A percentile compares a stretch with the other conserved stretches of the same genome.
Conservation (phyloP, 2,329 filamentous ascomycete genomes). For the Biscogniauxia sp. region DNA sequence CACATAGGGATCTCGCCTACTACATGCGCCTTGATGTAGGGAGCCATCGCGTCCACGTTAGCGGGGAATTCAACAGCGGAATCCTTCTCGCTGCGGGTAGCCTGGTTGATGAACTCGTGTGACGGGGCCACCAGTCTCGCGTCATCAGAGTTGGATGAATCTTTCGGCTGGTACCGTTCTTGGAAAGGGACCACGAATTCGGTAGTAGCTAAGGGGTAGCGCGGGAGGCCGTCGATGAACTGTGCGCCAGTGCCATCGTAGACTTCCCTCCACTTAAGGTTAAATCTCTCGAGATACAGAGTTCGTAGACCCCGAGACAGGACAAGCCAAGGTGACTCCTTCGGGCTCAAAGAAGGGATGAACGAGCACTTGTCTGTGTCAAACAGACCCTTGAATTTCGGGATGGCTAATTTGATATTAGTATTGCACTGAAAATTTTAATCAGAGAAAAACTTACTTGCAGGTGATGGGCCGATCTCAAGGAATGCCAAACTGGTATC, state of each 20-base stretch:
- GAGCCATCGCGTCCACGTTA: slow-evolving; percentile 6
- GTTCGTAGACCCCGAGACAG: neutral
- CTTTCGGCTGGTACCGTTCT: neutral
- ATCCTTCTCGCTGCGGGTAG: neutral
- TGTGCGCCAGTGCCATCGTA: slow-evolving; percentile 6
- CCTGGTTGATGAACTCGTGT: slow-evolving; percentile 13
- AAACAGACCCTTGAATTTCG: slow-evolving; percentile 6
- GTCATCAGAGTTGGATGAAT: neutral
- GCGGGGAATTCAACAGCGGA: slow-evolving; percentile 9
- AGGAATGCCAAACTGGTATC: slow-evolving; percentile 10
- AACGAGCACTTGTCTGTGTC: neutral
- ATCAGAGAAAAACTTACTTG: slow-evolving; percentile 13
- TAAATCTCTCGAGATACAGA: neutral
- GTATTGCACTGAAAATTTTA: neutral
- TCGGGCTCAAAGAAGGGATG: neutral
- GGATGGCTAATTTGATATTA: neutral
- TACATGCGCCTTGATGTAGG: slow-evolving; percentile 19
- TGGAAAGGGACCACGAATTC: slow-evolving; percentile 12
- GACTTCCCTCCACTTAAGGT: slow-evolving; percentile 13
- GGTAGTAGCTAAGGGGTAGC: slow-evolving; percentile 12
- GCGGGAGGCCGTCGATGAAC: slow-evolving; percentile 9
- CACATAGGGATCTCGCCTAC: slow-evolving; percentile 22
- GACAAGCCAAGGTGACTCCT: neutral
- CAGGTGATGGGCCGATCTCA: slow-evolving; percentile 21
- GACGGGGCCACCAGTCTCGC: neutral